A percentile compares a stretch with the other conserved stretches of the same genome.
Evolutionary conservation across 176 grass and related monocot species (phyloP).

Genomic region (Oryza glaberrima): DNA sequence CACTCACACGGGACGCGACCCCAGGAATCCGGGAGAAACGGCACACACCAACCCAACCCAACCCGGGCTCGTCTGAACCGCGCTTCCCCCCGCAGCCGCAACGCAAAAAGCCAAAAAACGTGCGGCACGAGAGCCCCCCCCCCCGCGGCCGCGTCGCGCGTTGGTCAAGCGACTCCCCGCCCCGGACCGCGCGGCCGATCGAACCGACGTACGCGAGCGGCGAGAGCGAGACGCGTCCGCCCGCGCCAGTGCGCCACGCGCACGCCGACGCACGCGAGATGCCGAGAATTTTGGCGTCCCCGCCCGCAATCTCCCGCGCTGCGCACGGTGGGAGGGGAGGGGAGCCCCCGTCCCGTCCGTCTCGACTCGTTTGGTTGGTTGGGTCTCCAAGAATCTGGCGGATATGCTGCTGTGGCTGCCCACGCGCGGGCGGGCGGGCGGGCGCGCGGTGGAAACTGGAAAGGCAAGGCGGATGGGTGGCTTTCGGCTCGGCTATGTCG

Average conservation of each 20-base stretch:
- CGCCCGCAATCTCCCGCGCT: not conserved
- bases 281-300: not conserved
- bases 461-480: not conserved
- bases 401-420: conserved; percentile 2
- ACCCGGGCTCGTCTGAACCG: conserved; percentile 2
- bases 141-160: not conserved
- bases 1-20: too few relatives aligned
- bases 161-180: not conserved
- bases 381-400: conserved; percentile 39
- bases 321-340: not conserved
- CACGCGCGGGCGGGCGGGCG: not conserved
- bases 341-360: too few relatives aligned
- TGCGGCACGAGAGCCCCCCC: conserved; percentile 33
- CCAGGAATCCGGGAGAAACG: conserved; percentile 24
- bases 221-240: not conserved
- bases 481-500: conserved; percentile 31
- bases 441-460: not conserved
- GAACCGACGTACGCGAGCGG: not conserved
- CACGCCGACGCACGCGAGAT: not conserved
- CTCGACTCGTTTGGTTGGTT: not conserved
- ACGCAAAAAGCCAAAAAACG: conserved; percentile 12
- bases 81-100: not conserved
- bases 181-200: not conserved
- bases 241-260: too few relatives aligned
- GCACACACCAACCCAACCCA: not conserved